These are phyloP conservation scores for Cyclocybe cylindracea DNA, from an alignment of 768 basidiomycete genomes.

Conservation along the genomic window DNA sequence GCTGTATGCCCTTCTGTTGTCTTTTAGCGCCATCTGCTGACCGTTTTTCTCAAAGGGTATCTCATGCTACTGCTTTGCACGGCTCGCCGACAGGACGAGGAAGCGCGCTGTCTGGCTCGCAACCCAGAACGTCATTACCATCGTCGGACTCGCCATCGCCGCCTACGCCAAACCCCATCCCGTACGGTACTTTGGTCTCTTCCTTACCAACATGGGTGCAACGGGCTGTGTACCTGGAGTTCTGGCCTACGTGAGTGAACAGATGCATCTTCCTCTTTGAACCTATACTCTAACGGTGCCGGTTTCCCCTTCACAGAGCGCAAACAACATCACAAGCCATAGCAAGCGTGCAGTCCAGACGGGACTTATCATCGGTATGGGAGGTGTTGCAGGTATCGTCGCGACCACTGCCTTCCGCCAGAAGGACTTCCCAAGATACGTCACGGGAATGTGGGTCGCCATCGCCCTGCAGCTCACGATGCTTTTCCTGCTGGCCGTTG, in stretches of 20 bases:
- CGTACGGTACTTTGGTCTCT: constrained; percentile 37
- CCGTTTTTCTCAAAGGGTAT: constrained; percentile 23
- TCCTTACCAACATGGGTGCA: constrained; percentile 34
- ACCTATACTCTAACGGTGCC: not conserved
- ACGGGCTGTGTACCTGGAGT: constrained; percentile 36
- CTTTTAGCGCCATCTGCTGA: not conserved
- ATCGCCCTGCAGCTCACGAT: constrained; percentile 21
- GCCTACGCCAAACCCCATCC: constrained; percentile 27
- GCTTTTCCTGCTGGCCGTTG: constrained; percentile 14
- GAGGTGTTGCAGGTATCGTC: constrained; percentile 41
- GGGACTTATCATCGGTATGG: constrained; percentile 33
- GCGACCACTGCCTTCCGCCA: constrained; percentile 40
- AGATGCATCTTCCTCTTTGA: not conserved
- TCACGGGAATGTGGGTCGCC: constrained; percentile 23
- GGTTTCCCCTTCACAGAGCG: constrained; percentile 19
- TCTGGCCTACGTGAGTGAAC: constrained; percentile 36
- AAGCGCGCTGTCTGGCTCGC: constrained; percentile 33
- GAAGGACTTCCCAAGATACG: constrained; percentile 31
- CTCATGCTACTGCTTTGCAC: constrained; percentile 34
- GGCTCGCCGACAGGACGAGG: constrained; percentile 34
- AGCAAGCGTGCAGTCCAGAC: constrained; percentile 40
- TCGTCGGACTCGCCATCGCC: constrained; percentile 31
- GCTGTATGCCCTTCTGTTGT: constrained; percentile 19
- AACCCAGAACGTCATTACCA: constrained; percentile 28
- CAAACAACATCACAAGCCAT: constrained; percentile 38